Evolutionary conservation across 805 yeast species (phyloP).

Genomic region (Spathaspora passalidarum): DNA sequence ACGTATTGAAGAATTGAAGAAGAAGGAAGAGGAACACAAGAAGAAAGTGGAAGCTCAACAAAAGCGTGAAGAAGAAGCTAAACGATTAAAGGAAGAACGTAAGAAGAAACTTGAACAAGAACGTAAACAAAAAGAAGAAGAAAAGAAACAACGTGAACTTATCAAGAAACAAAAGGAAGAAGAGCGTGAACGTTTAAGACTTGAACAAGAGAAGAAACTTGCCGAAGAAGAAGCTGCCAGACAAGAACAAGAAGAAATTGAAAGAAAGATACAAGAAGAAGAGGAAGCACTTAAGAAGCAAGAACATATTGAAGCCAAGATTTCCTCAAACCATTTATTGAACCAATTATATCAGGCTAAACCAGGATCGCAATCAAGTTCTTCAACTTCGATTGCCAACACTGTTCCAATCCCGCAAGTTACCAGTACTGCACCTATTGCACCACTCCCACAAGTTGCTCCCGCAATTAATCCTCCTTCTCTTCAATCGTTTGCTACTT

Average conservation of each 20-base stretch:
- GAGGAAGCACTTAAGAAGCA: neutral
- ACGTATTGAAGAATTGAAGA: slow-evolving; percentile 32
- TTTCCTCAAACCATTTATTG: slow-evolving; percentile 22
- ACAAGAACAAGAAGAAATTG: slow-evolving; percentile 2
- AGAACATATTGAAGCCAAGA: slow-evolving; percentile 4
- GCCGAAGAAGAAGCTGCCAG: slow-evolving; percentile 10
- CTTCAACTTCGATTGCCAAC: slow-evolving; percentile 1
- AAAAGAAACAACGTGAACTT: slow-evolving; percentile 18
- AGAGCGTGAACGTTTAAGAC: slow-evolving; percentile 10
- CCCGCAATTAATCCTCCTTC: neutral
- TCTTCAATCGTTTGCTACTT: neutral
- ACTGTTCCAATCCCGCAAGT: neutral
- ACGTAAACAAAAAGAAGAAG: slow-evolving; percentile 21
- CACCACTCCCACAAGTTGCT: neutral
- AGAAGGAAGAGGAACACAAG: slow-evolving; percentile 31
- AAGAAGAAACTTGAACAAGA: slow-evolving; percentile 23
- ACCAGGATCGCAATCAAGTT: slow-evolving; percentile 16
- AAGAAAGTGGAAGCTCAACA: slow-evolving; percentile 28
- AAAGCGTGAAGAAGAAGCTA: slow-evolving; percentile 27
- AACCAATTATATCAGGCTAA: slow-evolving; percentile 35
- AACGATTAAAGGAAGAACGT: slow-evolving; percentile 22
- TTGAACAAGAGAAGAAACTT: slow-evolving; percentile 12
- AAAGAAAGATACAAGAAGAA: slow-evolving; percentile 1
- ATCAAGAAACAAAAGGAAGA: slow-evolving; percentile 15
- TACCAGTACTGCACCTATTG: neutral